Conservation (phyloP, 1,139 yeast species). For the Yamadazyma mexicana region DNA sequence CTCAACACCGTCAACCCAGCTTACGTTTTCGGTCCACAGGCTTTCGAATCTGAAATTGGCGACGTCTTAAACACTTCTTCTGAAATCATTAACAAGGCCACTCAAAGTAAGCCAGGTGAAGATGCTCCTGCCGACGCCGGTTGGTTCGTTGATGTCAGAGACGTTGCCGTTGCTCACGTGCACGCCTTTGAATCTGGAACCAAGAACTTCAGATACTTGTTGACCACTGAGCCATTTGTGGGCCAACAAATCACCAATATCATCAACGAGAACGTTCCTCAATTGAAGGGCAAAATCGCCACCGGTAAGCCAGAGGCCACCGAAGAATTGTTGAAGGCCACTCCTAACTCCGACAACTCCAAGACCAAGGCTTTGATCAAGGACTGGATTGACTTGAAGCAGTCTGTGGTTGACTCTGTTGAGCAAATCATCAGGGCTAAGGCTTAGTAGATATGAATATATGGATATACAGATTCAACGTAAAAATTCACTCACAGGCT, state of each 20-base stretch:
- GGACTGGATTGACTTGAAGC: too few relatives aligned
- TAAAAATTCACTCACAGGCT: too few relatives aligned
- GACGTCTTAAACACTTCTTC: slow-evolving; percentile 42
- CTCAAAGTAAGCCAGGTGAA: slow-evolving; percentile 17
- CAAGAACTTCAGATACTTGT: slow-evolving; percentile 25
- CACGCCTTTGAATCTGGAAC: slow-evolving; percentile 29
- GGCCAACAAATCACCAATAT: slow-evolving; percentile 34
- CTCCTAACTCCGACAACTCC: slow-evolving; percentile 20
- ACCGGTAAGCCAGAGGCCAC: slow-evolving; percentile 28
- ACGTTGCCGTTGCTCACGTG: slow-evolving; percentile 38
- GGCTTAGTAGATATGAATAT: too few relatives aligned
- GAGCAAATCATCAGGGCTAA: too few relatives aligned
- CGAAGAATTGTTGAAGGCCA: slow-evolving; percentile 17
- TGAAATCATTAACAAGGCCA: slow-evolving; percentile 26
- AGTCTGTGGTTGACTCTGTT: too few relatives aligned
- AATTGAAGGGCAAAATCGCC: slow-evolving; percentile 30
- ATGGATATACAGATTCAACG: too few relatives aligned
- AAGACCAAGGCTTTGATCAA: slow-evolving; percentile 17
- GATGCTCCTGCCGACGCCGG: slow-evolving; percentile 22
- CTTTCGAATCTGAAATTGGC: slow-evolving; percentile 28
- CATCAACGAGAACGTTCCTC: slow-evolving; percentile 23
- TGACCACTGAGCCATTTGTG: slow-evolving; percentile 28
- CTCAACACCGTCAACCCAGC: slow-evolving; percentile 31
- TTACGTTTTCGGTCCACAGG: slow-evolving; percentile 43
- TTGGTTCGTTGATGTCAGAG: slow-evolving; percentile 39